These are phyloP conservation scores for Torulaspora microellipsoides DNA, from an alignment of 805 yeast genomes.

Conservation along the genomic window DNA sequence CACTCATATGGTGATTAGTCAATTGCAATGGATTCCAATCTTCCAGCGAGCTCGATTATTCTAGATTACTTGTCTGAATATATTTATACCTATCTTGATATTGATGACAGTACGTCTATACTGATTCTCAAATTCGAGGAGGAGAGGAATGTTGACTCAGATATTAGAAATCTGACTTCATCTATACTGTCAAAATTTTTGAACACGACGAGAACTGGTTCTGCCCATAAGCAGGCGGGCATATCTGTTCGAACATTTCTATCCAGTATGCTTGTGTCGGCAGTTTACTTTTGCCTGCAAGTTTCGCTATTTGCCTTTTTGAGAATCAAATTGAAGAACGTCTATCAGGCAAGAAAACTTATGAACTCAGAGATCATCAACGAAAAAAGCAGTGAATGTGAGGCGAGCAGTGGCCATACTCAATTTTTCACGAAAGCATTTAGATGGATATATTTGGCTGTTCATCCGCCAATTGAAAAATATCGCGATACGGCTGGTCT, in stretches of 20 bases:
- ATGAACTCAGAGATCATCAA: too few relatives aligned
- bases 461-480: conserved; percentile 38
- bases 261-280: conserved; percentile 51
- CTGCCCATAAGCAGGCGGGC: conserved; percentile 56
- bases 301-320: conserved; percentile 39
- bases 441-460: conserved; percentile 50
- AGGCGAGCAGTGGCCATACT: not conserved
- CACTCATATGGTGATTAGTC: too few relatives aligned
- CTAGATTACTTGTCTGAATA: conserved; percentile 8
- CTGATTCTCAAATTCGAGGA: conserved; percentile 14
- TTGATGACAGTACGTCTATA: conserved; percentile 17
- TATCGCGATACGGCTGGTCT: conserved; percentile 47
- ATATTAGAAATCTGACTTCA: conserved; percentile 15
- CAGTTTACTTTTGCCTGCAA: conserved; percentile 51
- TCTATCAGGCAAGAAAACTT: conserved; percentile 42
- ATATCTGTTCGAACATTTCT: conserved; percentile 52
- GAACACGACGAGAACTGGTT: conserved; percentile 51
- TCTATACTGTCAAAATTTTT: conserved; percentile 34
- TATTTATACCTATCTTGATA: conserved; percentile 15
- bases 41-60: not conserved
- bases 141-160: conserved; percentile 6
- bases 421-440: conserved; percentile 32
- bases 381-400: not conserved
- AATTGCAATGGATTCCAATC: not conserved
- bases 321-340: conserved; percentile 33